Base-by-base conservation (phyloP, 805 yeast genomes). In the Hanseniaspora pseudoguilliermondii region DNA sequence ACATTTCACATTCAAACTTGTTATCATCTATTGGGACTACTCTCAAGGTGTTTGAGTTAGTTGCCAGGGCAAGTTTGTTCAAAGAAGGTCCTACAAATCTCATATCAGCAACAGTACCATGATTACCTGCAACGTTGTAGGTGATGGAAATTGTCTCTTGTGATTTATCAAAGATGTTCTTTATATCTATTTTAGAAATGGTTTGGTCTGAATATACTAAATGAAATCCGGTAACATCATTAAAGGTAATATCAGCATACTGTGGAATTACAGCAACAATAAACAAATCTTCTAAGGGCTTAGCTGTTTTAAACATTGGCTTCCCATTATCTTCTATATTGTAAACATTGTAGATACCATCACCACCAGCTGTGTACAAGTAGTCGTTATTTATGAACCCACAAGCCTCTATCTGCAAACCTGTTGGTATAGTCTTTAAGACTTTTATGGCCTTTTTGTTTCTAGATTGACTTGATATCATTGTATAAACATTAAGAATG, bases 61-160 rank as follows among this genome's bases (percentile, higher is more conserved):
- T 91, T 1, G 97, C 97, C 60, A 93, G 68, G 5, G 95, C 97
- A 47, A 91, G 67, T 39, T 75, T 70, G 47, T 75, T 66, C 34
- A 72, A 65, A 15, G 67, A 59, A 8, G 87, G 86, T 0, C 93
- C 93, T 35, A 82, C 83, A 64, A 81, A 84, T 61, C 81, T 79
- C 72, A 89, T 76, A 66, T 91, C 97, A 2, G 96, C 95, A 63
- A 93, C 82, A 27, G 93, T 91, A 57, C 97, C 97, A 69, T 91
- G 96, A 68, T 89, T 89, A 61, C 97, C 97, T 0, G 96, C 93
- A 61, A 89, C 74, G 43, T 80, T 75, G 55, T 81, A 73, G 8
- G 68, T 62, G 2, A 77, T 65, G 20, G 76, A 74, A n/a, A 84
- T 65, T 29, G 61, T 61, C 8, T 63, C 64, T 4, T 63, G 62